Conservation (phyloP, 139 green algal species). For the Chlorella sp. region DNA sequence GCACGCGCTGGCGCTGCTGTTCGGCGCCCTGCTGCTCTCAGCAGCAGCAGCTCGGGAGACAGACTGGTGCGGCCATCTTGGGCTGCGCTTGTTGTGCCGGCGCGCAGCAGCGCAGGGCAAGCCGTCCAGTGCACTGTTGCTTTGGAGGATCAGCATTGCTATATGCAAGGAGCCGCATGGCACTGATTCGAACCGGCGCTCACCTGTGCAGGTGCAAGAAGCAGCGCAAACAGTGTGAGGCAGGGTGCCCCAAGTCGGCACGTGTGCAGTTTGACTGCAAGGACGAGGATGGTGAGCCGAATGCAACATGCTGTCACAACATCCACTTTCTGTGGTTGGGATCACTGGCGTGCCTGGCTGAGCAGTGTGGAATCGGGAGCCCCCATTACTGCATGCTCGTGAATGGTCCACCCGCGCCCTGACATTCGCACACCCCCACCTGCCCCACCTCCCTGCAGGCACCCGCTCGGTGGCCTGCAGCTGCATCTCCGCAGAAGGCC, state of each 20-base stretch:
- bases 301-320: background rate
- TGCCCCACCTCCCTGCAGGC: background rate
- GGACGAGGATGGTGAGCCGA: background rate
- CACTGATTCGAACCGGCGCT: too few species aligned
- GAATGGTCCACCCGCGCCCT: too few species aligned
- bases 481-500: slow-evolving; percentile 2
- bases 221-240: background rate
- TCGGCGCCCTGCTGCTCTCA: background rate
- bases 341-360: too few species aligned
- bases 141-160: too few species aligned
- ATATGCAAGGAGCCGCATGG: too few species aligned
- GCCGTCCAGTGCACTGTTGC: too few species aligned
- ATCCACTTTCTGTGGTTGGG: background rate
- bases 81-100: too few species aligned
- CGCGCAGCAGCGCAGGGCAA: too few species aligned
- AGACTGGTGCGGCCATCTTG: background rate
- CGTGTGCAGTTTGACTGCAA: slow-evolving; percentile 11
- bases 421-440: too few species aligned
- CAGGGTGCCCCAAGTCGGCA: background rate
- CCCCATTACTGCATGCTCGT: too few species aligned
- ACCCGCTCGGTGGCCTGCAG: background rate
- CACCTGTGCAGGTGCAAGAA: slow-evolving; percentile 1
- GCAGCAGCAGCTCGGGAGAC: background rate
- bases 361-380: too few species aligned
- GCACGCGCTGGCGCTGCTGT: background rate